Conservation (phyloP, 805 yeast species). For the Candida manassasensis region DNA sequence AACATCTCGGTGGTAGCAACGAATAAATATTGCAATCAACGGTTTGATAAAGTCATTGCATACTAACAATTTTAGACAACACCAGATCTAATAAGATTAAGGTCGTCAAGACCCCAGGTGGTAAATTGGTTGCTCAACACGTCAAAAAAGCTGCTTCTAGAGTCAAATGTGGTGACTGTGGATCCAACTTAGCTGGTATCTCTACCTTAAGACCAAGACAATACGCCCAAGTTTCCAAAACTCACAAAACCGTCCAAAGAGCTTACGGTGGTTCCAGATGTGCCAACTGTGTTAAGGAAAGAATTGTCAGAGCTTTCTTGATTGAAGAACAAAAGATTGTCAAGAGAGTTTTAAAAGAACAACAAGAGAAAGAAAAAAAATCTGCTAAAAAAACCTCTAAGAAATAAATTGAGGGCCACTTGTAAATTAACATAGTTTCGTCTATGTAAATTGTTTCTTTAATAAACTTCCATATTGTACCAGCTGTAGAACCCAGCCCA, state of each 20-base stretch:
- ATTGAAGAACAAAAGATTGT: constrained; percentile 99
- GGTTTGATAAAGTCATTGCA: constrained; percentile 4
- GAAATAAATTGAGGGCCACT: constrained; percentile 18
- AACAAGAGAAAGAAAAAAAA: constrained; percentile 80
- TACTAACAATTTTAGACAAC: constrained; percentile 73
- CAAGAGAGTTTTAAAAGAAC: constrained; percentile 98
- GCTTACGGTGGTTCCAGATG: constrained; percentile 99
- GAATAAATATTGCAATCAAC: background rate
- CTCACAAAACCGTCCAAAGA: constrained; percentile 98
- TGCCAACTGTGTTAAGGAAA: constrained; percentile 98
- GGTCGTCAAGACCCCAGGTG: constrained; percentile 99
- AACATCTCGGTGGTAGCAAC: too few relatives aligned
- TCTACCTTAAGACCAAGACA: constrained; percentile 97
- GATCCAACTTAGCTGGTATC: constrained; percentile 77
- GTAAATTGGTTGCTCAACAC: constrained; percentile 97
- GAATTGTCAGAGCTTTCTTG: constrained; percentile 99
- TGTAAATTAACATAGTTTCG: constrained; percentile 1
- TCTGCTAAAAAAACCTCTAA: constrained; percentile 29
- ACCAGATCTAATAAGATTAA: constrained; percentile 99
- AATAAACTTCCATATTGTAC: constrained; percentile 1
- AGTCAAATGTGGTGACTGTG: constrained; percentile 88
- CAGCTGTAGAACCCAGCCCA: too few relatives aligned
- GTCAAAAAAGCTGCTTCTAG: constrained; percentile 85
- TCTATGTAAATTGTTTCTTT: constrained; percentile 1
- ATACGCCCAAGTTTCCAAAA: constrained; percentile 91